These are phyloP conservation scores for Musa acuminata DNA, from an alignment of 176 grass and related monocot genomes.

Conservation along the genomic window DNA sequence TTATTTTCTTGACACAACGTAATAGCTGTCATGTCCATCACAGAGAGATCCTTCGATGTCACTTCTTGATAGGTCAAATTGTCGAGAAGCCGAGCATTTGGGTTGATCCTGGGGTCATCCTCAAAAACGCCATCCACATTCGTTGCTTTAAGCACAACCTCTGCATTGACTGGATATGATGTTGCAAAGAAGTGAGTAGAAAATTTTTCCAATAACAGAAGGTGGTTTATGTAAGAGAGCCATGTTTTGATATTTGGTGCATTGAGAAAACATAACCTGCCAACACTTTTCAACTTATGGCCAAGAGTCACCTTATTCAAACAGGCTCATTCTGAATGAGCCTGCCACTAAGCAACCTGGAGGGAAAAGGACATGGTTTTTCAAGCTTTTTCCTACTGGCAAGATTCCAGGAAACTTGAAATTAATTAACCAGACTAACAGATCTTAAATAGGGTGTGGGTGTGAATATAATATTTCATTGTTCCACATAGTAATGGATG, in stretches of 20 bases:
- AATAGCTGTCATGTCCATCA: slow-evolving; percentile 98
- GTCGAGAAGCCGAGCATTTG: slow-evolving; percentile 68
- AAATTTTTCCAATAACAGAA: too few species aligned
- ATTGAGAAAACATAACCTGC: background rate
- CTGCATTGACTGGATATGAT: slow-evolving; percentile 58
- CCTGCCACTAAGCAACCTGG: background rate
- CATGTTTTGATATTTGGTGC: background rate
- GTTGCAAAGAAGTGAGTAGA: background rate
- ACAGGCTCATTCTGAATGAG: background rate
- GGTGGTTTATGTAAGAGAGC: background rate
- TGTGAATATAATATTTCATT: too few species aligned
- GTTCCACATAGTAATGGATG: too few species aligned
- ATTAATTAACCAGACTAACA: background rate
- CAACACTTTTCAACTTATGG: background rate
- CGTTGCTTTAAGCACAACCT: slow-evolving; percentile 97
- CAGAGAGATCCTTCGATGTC: slow-evolving; percentile 67
- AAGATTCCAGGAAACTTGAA: background rate
- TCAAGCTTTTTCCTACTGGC: background rate
- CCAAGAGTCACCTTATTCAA: background rate
- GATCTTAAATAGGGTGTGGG: too few species aligned
- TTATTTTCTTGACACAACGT: slow-evolving; percentile 97
- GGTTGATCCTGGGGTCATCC: slow-evolving; percentile 60
- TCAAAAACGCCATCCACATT: slow-evolving; percentile 95
- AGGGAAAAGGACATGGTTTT: background rate
- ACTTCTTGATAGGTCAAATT: slow-evolving; percentile 80